A percentile compares a stretch with the other conserved stretches of the same genome.
phyloP scores from a whole-genome alignment of 805 yeast species.

The Spathaspora sp. region DNA sequence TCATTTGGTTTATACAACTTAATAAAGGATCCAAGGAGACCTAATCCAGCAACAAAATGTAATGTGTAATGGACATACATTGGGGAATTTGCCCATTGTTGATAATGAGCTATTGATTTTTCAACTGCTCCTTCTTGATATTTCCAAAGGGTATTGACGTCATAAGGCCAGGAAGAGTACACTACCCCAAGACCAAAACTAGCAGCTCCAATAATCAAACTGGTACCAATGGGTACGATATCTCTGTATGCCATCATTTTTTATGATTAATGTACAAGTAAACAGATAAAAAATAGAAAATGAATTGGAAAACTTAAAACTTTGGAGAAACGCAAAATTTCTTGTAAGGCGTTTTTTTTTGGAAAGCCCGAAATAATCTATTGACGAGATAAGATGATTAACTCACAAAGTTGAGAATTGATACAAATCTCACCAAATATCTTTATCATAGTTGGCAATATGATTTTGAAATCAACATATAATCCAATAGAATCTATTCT shows the following conservation, averaged over 20 bases:
- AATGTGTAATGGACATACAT: constrained; percentile 53
- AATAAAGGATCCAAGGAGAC: constrained; percentile 67
- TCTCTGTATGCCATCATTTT: constrained; percentile 33
- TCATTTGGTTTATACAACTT: constrained; percentile 86
- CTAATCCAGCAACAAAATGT: constrained; percentile 60
- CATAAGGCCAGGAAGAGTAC: constrained; percentile 79
- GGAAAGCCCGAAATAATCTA: neutral
- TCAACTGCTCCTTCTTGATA: constrained; percentile 48
- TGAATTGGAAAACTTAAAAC: neutral
- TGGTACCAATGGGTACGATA: constrained; percentile 43
- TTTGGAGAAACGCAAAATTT: neutral
- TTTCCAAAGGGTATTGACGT: constrained; percentile 69
- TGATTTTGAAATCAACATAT: too few species aligned
- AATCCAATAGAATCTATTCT: too few species aligned
- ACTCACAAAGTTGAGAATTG: neutral
- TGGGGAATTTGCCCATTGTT: constrained; percentile 68
- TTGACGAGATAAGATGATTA: neutral
- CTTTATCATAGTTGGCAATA: too few species aligned
- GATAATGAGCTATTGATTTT: constrained; percentile 69
- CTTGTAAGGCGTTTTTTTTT: neutral
- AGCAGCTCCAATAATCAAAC: constrained; percentile 46
- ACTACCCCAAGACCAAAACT: constrained; percentile 80
- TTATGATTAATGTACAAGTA: neutral
- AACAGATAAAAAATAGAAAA: neutral
- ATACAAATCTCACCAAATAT: too few species aligned